Percentiles rank a stretch among this genome's conserved stretches.
These are phyloP conservation scores for Bruguiera gymnorhiza DNA, from an alignment of 345 rosid genomes.

Conservation along the genomic window DNA sequence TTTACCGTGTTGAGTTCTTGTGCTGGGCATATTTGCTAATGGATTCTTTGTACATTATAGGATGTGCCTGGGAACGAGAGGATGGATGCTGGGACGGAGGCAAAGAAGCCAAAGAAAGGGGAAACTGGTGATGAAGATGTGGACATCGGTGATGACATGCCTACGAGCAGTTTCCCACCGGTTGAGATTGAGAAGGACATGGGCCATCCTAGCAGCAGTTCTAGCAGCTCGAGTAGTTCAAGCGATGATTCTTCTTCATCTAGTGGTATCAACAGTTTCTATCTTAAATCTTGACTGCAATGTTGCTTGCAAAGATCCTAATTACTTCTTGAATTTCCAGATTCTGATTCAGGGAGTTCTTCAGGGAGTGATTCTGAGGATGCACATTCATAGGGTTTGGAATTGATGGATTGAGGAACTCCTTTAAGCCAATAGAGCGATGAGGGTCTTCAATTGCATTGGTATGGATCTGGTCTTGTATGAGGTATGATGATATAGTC, in stretches of 20 bases:
- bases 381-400: constrained; percentile 24
- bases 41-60: constrained; percentile 11
- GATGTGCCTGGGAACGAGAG: constrained; percentile 30
- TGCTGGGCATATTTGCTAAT: background rate
- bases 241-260: constrained; percentile 65
- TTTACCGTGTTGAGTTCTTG: background rate
- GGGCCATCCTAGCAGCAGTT: constrained; percentile 42
- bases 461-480: background rate
- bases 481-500: background rate
- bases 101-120: constrained; percentile 64
- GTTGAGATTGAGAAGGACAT: constrained; percentile 82
- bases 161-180: constrained; percentile 67
- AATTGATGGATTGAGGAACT: background rate
- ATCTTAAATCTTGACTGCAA: background rate
- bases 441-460: background rate
- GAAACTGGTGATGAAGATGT: constrained; percentile 82
- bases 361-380: constrained; percentile 40
- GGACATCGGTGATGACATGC: constrained; percentile 87
- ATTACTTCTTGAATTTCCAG: constrained; percentile 22
- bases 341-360: constrained; percentile 37
- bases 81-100: constrained; percentile 44
- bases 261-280: constrained; percentile 38
- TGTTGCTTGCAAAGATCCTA: background rate
- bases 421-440: background rate
- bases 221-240: constrained; percentile 50